A percentile compares a stretch with the other conserved stretches of the same genome.
phyloP scores from a whole-genome alignment of 2,329 filamentous ascomycete species.

The Sporothrix schenckii region DNA sequence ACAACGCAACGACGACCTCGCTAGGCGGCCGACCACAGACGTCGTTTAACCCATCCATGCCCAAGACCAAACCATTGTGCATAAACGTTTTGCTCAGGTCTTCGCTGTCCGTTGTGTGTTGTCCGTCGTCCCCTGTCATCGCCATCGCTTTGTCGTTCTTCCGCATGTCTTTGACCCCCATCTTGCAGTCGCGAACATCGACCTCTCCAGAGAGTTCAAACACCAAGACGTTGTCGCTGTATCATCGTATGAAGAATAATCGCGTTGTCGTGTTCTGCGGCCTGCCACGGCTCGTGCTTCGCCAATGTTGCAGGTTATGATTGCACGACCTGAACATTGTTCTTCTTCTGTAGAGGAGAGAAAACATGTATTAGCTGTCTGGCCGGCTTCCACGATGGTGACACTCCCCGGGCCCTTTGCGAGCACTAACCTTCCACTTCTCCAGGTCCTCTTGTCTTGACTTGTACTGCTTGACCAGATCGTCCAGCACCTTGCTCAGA shows the following conservation, averaged over 20 bases:
- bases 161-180: no score
- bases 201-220: neutral
- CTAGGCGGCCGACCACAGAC: neutral
- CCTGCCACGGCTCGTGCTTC: neutral
- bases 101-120: neutral
- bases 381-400: no score
- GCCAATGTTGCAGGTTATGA: slow-evolving; percentile 52
- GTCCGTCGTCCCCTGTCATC: no score
- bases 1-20: slow-evolving; percentile 4
- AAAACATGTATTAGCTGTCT: neutral
- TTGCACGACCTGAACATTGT: slow-evolving; percentile 85
- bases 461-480: slow-evolving; percentile 96
- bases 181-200: neutral
- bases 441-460: slow-evolving; percentile 92
- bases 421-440: slow-evolving; percentile 83
- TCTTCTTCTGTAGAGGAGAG: slow-evolving; percentile 70
- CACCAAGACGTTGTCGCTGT: neutral
- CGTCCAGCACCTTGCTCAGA: slow-evolving; percentile 89
- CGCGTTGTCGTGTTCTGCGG: neutral
- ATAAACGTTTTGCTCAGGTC: neutral
- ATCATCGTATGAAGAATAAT: neutral
- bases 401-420: no score
- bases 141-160: neutral
- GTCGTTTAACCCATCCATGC: no score
- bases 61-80: neutral